phyloP scores from a whole-genome alignment of 257 asterid species.

The Petunia axillaris region DNA sequence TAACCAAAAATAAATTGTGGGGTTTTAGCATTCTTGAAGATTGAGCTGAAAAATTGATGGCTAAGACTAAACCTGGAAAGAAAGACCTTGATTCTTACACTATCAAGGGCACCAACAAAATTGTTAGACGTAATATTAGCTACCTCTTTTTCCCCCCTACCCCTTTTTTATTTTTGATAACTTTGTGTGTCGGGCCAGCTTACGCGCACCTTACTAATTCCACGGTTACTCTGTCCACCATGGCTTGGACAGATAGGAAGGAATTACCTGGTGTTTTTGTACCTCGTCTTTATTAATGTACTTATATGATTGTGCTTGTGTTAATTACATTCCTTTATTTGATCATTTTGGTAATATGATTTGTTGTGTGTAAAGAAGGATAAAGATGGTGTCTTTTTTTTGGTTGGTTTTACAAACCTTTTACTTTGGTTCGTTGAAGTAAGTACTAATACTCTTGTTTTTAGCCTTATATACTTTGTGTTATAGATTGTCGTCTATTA shows the following conservation, averaged over 20 bases:
- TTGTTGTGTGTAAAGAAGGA: background rate
- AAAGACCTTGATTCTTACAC: slow-evolving; percentile 88
- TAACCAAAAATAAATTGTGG: background rate
- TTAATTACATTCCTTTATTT: background rate
- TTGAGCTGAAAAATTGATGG: slow-evolving; percentile 48
- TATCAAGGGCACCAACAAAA: slow-evolving; percentile 87
- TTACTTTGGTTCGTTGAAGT: background rate
- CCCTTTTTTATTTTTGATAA: background rate
- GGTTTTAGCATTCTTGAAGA: background rate
- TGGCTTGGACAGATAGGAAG: too few relatives aligned
- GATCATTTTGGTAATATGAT: slow-evolving; percentile 17
- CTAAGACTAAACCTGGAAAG: slow-evolving; percentile 97
- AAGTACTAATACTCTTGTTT: background rate
- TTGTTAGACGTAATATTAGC: slow-evolving; percentile 68
- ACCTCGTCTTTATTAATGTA: background rate
- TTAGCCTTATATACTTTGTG: background rate
- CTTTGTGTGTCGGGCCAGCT: too few relatives aligned
- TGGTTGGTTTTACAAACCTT: background rate
- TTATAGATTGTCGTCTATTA: background rate
- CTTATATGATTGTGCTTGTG: background rate
- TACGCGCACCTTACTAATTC: too few relatives aligned
- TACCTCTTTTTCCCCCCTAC: background rate
- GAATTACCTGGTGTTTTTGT: too few relatives aligned
- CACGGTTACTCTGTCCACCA: too few relatives aligned
- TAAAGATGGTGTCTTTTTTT: background rate